phyloP scores from a whole-genome alignment of 768 basidiomycete genomes.

The Obba rivulosa region DNA sequence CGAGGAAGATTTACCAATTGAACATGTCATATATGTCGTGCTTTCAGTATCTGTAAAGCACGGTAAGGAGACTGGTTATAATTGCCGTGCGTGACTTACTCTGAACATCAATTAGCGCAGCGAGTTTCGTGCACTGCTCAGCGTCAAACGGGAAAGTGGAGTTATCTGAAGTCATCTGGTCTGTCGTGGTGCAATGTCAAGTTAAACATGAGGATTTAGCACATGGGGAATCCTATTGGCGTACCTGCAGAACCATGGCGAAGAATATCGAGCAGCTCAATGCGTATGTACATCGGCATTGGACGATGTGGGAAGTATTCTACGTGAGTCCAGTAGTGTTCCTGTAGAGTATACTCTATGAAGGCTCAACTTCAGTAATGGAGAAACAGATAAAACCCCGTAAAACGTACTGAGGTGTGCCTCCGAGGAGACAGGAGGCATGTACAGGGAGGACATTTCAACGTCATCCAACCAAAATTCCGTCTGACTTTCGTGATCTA shows the following conservation, averaged over 20 bases:
- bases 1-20: slow-evolving; percentile 6
- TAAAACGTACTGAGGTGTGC: not conserved
- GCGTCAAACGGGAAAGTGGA: slow-evolving; percentile 21
- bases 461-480: slow-evolving; percentile 16
- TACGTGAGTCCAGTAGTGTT: slow-evolving; percentile 26
- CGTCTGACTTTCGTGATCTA: slow-evolving; percentile 12
- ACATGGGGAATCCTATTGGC: not conserved
- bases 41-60: not conserved
- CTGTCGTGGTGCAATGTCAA: slow-evolving; percentile 4
- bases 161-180: slow-evolving; percentile 18
- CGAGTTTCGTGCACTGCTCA: slow-evolving; percentile 15
- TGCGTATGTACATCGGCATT: not conserved
- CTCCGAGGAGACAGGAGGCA: not conserved
- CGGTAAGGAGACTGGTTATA: not conserved
- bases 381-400: not conserved
- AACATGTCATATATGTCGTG: slow-evolving; percentile 10
- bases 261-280: slow-evolving; percentile 14
- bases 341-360: slow-evolving; percentile 12
- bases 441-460: not conserved
- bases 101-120: slow-evolving; percentile 6
- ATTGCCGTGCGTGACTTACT: slow-evolving; percentile 1
- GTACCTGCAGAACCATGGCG: slow-evolving; percentile 18
- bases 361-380: too few species aligned
- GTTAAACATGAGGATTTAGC: not conserved
- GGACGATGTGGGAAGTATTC: slow-evolving; percentile 23